Base-by-base conservation (phyloP, 768 basidiomycete species). In the Suillus subalutaceus region DNA sequence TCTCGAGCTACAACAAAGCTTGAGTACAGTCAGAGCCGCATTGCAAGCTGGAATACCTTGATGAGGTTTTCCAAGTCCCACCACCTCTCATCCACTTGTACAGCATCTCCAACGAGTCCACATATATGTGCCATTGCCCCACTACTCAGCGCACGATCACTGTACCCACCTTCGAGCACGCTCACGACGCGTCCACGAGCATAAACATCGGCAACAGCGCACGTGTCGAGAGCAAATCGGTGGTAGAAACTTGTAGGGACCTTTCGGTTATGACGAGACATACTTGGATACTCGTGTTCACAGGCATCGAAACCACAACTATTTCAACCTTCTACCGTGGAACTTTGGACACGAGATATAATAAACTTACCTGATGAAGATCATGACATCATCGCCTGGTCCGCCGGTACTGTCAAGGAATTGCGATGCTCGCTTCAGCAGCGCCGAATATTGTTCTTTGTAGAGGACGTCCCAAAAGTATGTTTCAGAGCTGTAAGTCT, bases 291-390 rank as follows among this genome's bases (percentile, higher is more conserved):
- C 73, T 99, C 97, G 72, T 97, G 94, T 73, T 96, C 92, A 62
- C 90, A 93, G 0, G 96, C 96, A 70, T 99, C 97, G 79, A 98
- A 95, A 1, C 97, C 97, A 68, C 93, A 94, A 69, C 95, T 96
- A 68, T 66, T 37, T 38, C 32, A 10, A 26, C 23, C 23, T 6
- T 41, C 26, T 23, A 41, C 18, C 9, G 10, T 60, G 26, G 40
- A 26, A 30, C 4, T 16, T 30, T 44, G 37, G 3, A 8, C 26
- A 23, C 38, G 12, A 46, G 67, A 23, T 60, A 38, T 66, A 26
- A 65, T 26, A 35, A n/a, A 66, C 81, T 9, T 15, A 90, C 96
- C 95, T 96, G 72, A 99, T 91, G 73, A 97, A 90, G 4, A 99
- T 80, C 2, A 98, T 73, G 2, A 90, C 90, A 71, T 93, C 89